Base-by-base conservation (phyloP, 345 rosid genomes). In the Gossypium thurberi region DNA sequence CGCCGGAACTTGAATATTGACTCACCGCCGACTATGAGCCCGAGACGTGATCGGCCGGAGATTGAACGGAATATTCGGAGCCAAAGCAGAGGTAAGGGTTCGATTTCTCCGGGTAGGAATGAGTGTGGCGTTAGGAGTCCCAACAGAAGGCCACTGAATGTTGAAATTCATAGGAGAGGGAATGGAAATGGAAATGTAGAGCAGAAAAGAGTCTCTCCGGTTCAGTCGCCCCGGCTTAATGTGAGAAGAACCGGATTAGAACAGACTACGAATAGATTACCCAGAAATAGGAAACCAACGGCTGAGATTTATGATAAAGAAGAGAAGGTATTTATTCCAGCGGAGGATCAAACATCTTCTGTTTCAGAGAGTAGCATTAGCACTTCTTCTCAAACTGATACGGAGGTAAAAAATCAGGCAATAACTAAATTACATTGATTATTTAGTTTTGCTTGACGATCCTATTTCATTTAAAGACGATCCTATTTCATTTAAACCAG, bases 301-400 rank as follows among this genome's bases (percentile, higher is more conserved):
- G 75, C 61, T 20, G 84, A 74, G 78, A 81, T 81, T 72, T 60
- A 57, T 70, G 72, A n/a, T 33, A 84, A 65, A 50, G 81, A 67
- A 43, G 81, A 80, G 37, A 82, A 79, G 50, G 60, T 55, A 62
- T 65, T 79, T 64, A 55, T 72, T 21, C 62, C 75, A 0, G 83
- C 77, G 2, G 90, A 88, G 73, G 95, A 87, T 55, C 91, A 89
- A 62, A 75, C 71, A 10, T 91, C 89, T 56, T 80, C 80, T 7
- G 14, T 86, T 51, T 89, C 97, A 8, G 90, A 79, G 73, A 79
- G 88, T 67, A 88, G 87, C 46, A 53, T 81, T 28, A 85, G 88
- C 80, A 61, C 87, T 9, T 75, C 82, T 59, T 85, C 90, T 51
- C 91, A 81, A 44, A 78, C 83, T 10, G 92, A 90, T 46, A 68